Evolutionary conservation across 805 yeast species (phyloP).

Genomic region (Hanseniaspora thailandica): DNA sequence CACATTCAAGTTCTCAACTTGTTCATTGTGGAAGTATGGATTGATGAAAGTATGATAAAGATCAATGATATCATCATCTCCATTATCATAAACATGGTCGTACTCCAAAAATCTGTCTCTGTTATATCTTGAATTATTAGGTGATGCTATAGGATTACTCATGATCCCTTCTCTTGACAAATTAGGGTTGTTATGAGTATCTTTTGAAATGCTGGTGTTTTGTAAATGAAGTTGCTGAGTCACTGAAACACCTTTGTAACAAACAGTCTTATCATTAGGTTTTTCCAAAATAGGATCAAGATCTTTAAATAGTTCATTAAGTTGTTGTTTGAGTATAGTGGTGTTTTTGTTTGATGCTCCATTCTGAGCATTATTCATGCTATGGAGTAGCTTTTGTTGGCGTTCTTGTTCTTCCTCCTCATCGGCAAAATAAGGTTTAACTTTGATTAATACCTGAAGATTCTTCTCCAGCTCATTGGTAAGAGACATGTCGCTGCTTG

Average conservation of each 20-base stretch:
- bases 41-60: background rate
- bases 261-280: background rate
- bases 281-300: conserved; percentile 10
- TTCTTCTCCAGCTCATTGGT: conserved; percentile 2
- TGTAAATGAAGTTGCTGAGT: conserved; percentile 12
- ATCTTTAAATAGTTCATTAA: conserved; percentile 13
- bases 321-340: conserved; percentile 8
- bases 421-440: conserved; percentile 9
- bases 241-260: conserved; percentile 12
- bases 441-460: conserved; percentile 9
- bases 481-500: background rate
- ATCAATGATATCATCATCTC: background rate
- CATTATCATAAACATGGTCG: conserved; percentile 5
- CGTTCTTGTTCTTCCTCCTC: conserved; percentile 4
- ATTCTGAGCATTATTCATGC: background rate
- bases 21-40: background rate
- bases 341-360: background rate
- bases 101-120: conserved; percentile 11
- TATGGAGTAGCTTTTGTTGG: background rate
- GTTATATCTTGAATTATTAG: conserved; percentile 12
- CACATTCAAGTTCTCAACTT: conserved; percentile 55
- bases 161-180: conserved; percentile 2
- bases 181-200: background rate
- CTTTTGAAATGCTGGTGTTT: background rate
- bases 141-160: conserved; percentile 15